Percentiles rank a stretch among this genome's conserved stretches.
These are phyloP conservation scores for Corymbia maculata DNA, from an alignment of 345 rosid genomes.

Conservation along the genomic window DNA sequence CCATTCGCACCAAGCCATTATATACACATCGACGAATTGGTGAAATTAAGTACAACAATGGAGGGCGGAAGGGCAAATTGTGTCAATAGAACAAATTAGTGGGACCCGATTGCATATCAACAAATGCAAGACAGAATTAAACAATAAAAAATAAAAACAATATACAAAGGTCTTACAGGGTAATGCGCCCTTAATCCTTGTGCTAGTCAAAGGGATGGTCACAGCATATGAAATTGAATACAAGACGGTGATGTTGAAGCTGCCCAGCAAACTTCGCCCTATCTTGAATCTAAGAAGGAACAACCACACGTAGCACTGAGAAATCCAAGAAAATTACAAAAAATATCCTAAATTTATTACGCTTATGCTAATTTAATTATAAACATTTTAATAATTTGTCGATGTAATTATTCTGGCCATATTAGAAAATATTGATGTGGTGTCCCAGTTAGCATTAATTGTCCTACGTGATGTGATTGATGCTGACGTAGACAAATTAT, in stretches of 20 bases:
- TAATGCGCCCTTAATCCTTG: background rate
- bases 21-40: background rate
- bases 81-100: background rate
- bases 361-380: background rate
- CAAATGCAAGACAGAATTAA: background rate
- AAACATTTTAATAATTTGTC: too few relatives aligned
- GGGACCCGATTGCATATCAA: background rate
- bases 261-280: background rate
- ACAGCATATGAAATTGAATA: background rate
- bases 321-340: background rate
- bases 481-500: too few relatives aligned
- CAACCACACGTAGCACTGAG: background rate
- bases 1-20: background rate
- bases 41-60: background rate
- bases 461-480: rapidly evolving
- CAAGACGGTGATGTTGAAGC: background rate
- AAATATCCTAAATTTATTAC: too few relatives aligned
- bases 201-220: background rate
- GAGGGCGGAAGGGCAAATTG: too few relatives aligned
- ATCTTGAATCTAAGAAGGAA: background rate
- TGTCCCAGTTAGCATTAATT: rapidly evolving
- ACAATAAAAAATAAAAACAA: background rate
- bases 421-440: background rate
- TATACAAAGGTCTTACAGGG: background rate
- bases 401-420: background rate